Conservation (phyloP, 164 flowering plant genomes). For the Piper betle region DNA sequence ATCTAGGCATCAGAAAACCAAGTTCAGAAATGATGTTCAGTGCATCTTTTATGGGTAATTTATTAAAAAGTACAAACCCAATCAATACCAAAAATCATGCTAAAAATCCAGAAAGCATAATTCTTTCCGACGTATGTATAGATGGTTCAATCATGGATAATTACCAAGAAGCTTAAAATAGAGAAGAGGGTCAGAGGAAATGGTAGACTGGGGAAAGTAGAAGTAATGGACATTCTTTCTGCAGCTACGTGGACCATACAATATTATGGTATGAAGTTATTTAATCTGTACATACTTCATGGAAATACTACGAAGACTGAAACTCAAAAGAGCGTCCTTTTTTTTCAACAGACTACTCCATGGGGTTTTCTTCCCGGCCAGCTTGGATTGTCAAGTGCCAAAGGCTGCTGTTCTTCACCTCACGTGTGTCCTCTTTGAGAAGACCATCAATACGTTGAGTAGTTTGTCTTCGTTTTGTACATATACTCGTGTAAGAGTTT, state of each 20-base stretch:
- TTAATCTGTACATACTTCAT: neutral
- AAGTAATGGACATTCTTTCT: neutral
- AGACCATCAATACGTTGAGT: neutral
- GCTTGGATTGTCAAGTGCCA: neutral
- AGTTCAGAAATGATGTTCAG: too few species aligned
- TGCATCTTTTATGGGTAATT: too few species aligned
- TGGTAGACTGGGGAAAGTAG: neutral
- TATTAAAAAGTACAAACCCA: neutral
- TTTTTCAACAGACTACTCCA: neutral
- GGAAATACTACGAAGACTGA: neutral
- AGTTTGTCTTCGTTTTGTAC: neutral
- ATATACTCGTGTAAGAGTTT: neutral
- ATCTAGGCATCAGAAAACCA: too few species aligned
- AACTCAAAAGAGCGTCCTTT: neutral
- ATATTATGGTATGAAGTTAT: neutral
- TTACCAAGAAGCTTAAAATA: neutral
- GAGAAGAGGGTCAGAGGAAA: neutral
- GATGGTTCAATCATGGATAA: neutral
- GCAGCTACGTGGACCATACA: neutral
- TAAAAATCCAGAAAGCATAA: neutral
- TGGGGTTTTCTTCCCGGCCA: neutral
- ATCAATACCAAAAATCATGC: neutral
- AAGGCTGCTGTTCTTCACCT: neutral
- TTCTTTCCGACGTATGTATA: neutral
- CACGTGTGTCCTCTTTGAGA: neutral